These are phyloP conservation scores for Barnettozyma populi DNA, from an alignment of 805 yeast genomes.

Conservation along the genomic window DNA sequence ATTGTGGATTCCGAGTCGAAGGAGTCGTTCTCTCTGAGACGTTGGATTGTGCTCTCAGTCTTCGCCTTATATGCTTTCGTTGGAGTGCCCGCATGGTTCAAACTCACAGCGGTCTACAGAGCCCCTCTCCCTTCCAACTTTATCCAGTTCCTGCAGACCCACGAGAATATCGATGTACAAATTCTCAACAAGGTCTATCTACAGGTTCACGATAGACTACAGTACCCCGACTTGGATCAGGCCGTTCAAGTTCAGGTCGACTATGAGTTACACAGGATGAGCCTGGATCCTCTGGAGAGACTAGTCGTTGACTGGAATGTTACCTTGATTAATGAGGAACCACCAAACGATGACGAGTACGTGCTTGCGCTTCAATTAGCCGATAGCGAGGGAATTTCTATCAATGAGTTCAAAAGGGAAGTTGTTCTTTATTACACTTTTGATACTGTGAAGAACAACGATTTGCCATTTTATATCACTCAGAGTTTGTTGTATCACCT, in stretches of 20 bases:
- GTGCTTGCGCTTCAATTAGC: conserved; percentile 34
- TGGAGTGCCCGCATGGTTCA: conserved; percentile 39
- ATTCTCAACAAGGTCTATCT: conserved; percentile 39
- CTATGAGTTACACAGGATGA: conserved; percentile 30
- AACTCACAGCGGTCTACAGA: conserved; percentile 35
- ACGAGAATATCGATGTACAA: conserved; percentile 38
- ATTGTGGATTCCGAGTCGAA: conserved; percentile 19
- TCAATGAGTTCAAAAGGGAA: conserved; percentile 36
- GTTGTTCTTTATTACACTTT: conserved; percentile 38
- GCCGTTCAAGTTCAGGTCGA: conserved; percentile 47
- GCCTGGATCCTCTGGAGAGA: conserved; percentile 18
- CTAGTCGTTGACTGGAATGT: conserved; percentile 31
- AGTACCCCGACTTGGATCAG: conserved; percentile 61
- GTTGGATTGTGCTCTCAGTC: conserved; percentile 19
- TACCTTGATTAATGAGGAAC: conserved; percentile 23
- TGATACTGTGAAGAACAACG: conserved; percentile 47
- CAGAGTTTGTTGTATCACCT: conserved; percentile 45
- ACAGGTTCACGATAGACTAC: conserved; percentile 37
- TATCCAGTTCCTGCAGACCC: conserved; percentile 29
- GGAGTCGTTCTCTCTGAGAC: conserved; percentile 18
- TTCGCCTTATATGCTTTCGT: conserved; percentile 27
- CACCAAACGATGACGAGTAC: conserved; percentile 26
- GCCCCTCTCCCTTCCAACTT: conserved; percentile 35
- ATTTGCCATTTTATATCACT: conserved; percentile 56
- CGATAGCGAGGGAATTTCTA: conserved; percentile 38